These are phyloP conservation scores for Jamesozyma hellenica DNA, from an alignment of 805 yeast genomes.

Conservation along the genomic window DNA sequence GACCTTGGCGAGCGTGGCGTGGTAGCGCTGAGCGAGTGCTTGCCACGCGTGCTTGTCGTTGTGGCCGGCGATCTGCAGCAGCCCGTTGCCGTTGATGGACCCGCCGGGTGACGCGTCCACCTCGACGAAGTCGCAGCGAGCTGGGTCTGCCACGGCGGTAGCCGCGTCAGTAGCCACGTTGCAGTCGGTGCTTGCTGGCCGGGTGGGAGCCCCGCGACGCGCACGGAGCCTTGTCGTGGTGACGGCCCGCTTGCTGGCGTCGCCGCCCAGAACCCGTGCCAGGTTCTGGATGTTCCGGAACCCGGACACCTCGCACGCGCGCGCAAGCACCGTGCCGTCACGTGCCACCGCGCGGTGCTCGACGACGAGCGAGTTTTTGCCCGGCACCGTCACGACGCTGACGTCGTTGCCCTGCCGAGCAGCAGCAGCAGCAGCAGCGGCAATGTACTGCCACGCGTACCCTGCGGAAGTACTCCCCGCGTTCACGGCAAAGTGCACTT, in stretches of 20 bases:
- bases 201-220: no score
- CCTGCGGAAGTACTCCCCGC: conserved; percentile 86
- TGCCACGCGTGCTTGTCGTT: conserved; percentile 9
- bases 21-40: background rate
- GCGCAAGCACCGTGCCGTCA: conserved; percentile 35
- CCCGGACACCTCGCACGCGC: conserved; percentile 72
- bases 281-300: conserved; percentile 90
- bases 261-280: conserved; percentile 41
- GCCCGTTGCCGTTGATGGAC: conserved; percentile 96
- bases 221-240: no score
- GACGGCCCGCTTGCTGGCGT: no score
- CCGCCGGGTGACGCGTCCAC: conserved; percentile 99
- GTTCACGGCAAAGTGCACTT: conserved; percentile 61
- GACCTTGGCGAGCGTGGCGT: background rate
- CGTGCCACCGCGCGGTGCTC: conserved; percentile 49
- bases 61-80: conserved; percentile 26
- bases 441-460: conserved; percentile 61
- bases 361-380: conserved; percentile 67
- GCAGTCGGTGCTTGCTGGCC: no score
- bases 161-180: no score
- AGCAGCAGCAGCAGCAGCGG: conserved; percentile 27
- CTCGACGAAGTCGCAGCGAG: conserved; percentile 71
- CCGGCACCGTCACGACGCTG: conserved; percentile 36
- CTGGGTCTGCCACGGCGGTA: conserved; percentile 42
- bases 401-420: conserved; percentile 9